Percentiles rank a stretch among this genome's conserved stretches.
These are phyloP conservation scores for Paraconiothyrium sp. DNA, from an alignment of 2,329 filamentous ascomycete genomes.

Conservation along the genomic window DNA sequence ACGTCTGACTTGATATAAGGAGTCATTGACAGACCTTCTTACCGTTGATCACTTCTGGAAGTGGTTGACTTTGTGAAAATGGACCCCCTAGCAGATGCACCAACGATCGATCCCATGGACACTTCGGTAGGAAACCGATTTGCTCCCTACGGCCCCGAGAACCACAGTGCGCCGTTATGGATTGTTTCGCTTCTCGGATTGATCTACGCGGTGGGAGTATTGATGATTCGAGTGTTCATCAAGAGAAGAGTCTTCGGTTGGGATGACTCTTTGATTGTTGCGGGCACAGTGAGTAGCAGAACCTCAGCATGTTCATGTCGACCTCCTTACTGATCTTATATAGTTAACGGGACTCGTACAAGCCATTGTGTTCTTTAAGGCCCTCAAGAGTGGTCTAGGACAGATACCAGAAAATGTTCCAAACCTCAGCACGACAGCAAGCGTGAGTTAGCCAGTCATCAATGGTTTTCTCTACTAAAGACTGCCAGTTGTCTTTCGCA, in stretches of 20 bases:
- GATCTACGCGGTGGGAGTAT: constrained; percentile 20
- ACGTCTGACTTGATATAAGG: constrained; percentile 15
- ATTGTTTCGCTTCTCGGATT: constrained; percentile 24
- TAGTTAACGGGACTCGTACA: constrained; percentile 19
- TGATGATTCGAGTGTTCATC: constrained; percentile 22
- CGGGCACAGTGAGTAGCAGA: constrained; percentile 21
- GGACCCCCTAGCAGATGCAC: constrained; percentile 8
- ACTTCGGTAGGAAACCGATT: constrained; percentile 23
- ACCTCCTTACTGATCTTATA: not conserved
- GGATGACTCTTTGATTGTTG: constrained; percentile 23
- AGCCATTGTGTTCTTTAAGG: constrained; percentile 13
- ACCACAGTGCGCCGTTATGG: constrained; percentile 26
- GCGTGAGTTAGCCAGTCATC: not conserved
- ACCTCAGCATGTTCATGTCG: not conserved
- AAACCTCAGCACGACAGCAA: not conserved
- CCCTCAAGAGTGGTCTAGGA: constrained; percentile 16
- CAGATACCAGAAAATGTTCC: constrained; percentile 9
- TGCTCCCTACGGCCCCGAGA: constrained; percentile 19
- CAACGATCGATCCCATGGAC: constrained; percentile 20
- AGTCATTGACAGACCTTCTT: constrained; percentile 8
- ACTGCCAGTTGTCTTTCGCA: constrained; percentile 22
- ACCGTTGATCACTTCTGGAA: constrained; percentile 13
- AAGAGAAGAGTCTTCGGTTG: constrained; percentile 23
- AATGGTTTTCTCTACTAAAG: not conserved
- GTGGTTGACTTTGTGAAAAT: constrained; percentile 8